A percentile compares a stretch with the other conserved stretches of the same genome.
Conservation (phyloP, 2,329 filamentous ascomycete species). For the Botrytis paeoniae region DNA sequence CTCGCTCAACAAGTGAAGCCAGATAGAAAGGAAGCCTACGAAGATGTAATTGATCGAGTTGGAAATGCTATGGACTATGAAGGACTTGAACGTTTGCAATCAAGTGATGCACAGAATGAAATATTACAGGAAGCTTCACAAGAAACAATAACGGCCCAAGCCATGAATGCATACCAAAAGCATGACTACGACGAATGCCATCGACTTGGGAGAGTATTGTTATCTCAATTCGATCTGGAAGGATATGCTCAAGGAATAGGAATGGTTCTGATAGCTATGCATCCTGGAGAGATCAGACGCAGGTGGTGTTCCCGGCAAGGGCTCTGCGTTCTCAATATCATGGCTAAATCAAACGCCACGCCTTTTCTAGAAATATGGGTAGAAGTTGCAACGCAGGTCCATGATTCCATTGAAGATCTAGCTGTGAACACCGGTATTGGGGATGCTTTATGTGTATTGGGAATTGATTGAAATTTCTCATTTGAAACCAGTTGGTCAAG, state of each 20-base stretch:
- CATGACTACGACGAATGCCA: background rate
- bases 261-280: background rate
- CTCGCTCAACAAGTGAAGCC: background rate
- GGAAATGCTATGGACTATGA: background rate
- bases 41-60: background rate
- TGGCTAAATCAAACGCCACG: background rate
- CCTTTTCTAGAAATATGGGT: background rate
- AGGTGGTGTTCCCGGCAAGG: constrained; percentile 5
- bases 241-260: constrained; percentile 7
- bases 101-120: background rate
- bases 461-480: background rate
- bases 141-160: background rate
- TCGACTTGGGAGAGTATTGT: background rate
- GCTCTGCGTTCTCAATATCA: background rate
- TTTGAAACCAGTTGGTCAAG: background rate
- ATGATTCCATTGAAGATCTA: background rate
- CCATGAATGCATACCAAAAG: background rate
- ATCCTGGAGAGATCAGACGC: constrained; percentile 1
- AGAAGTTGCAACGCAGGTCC: background rate
- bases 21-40: background rate
- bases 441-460: background rate
- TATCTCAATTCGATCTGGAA: background rate
- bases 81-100: background rate
- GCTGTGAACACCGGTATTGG: background rate
- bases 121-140: background rate